Conservation (phyloP, 257 asterid genomes). For the Forsythia suspensa region DNA sequence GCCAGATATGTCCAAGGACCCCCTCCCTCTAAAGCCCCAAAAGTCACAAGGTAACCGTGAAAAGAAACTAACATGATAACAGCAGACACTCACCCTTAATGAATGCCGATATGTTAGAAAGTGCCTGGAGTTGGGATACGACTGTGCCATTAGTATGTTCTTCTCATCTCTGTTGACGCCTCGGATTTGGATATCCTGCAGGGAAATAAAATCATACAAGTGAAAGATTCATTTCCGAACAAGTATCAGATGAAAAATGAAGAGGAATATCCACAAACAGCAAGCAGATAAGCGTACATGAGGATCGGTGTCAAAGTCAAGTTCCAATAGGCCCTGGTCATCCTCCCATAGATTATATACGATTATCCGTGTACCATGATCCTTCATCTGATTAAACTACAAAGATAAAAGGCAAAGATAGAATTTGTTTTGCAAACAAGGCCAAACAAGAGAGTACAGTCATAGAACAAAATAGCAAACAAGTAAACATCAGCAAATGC, state of each 20-base stretch:
- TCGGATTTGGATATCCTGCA: slow-evolving; percentile 94
- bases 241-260: slow-evolving; percentile 11
- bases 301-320: slow-evolving; percentile 82
- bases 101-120: slow-evolving; percentile 93
- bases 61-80: slow-evolving; percentile 13
- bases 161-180: slow-evolving; percentile 93
- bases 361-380: slow-evolving; percentile 79
- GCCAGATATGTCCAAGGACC: slow-evolving; percentile 4
- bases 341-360: slow-evolving; percentile 98
- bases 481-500: background rate
- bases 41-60: slow-evolving; percentile 8
- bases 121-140: slow-evolving; percentile 87
- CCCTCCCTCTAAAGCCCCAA: background rate
- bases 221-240: slow-evolving; percentile 4
- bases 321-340: slow-evolving; percentile 82
- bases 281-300: slow-evolving; percentile 44
- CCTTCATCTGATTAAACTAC: slow-evolving; percentile 75
- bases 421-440: background rate
- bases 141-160: slow-evolving; percentile 82
- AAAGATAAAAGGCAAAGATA: slow-evolving; percentile 16
- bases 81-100: slow-evolving; percentile 62
- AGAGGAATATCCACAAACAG: slow-evolving; percentile 7
- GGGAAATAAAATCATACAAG: slow-evolving; percentile 14
- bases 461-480: background rate
- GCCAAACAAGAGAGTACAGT: background rate